phyloP scores from a whole-genome alignment of 1,284 basidiomycete species.

The Puccinia triticina region DNA sequence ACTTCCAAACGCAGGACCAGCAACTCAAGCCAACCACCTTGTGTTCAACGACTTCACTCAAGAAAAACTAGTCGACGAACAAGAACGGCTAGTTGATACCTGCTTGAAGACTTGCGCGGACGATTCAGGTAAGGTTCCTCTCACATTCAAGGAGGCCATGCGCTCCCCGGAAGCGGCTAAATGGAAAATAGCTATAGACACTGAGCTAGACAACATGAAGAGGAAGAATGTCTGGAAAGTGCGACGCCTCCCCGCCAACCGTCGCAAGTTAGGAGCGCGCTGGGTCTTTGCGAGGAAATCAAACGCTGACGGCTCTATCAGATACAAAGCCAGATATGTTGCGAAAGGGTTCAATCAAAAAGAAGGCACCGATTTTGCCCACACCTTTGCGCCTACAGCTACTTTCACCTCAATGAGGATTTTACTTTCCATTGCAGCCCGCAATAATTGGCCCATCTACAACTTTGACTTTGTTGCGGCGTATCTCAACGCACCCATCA shows the following conservation, averaged over 20 bases:
- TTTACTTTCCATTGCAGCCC: neutral
- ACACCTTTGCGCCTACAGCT: neutral
- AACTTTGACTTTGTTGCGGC: neutral
- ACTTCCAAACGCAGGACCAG: too few species aligned
- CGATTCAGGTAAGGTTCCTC: neutral
- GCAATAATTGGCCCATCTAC: neutral
- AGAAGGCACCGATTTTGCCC: neutral
- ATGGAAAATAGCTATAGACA: slow-evolving; percentile 2
- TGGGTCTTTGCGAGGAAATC: slow-evolving; percentile 17
- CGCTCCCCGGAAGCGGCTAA: neutral
- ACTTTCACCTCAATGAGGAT: neutral
- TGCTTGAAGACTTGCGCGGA: too few species aligned
- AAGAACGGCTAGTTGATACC: neutral
- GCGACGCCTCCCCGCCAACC: neutral
- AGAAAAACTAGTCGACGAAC: neutral
- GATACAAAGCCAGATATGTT: neutral
- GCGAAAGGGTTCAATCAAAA: neutral
- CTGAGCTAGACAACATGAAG: neutral
- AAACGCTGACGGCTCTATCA: neutral
- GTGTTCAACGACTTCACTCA: slow-evolving; percentile 5
- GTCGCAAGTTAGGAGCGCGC: neutral
- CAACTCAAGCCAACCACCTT: too few species aligned
- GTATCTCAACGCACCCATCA: too few species aligned
- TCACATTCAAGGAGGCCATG: slow-evolving; percentile 25
- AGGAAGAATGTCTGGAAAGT: neutral